A percentile compares a stretch with the other conserved stretches of the same genome.
phyloP scores from a whole-genome alignment of 2,329 filamentous ascomycete species.

The Aureobasidium sp. region DNA sequence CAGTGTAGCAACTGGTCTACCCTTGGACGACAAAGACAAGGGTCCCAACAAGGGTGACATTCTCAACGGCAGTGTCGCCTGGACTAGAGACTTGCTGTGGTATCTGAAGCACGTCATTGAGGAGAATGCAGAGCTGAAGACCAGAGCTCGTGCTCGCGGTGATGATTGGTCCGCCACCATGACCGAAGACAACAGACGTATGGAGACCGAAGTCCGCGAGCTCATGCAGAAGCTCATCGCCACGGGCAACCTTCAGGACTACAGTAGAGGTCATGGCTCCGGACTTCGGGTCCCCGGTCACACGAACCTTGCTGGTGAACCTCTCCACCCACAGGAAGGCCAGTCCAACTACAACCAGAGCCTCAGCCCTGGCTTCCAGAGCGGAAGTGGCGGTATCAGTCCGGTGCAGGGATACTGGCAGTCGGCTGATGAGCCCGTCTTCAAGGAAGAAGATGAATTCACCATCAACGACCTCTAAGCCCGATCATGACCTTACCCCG shows the following conservation, averaged over 20 bases:
- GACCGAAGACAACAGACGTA: constrained; percentile 87
- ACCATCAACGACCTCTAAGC: constrained; percentile 25
- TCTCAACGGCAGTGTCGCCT: constrained; percentile 91
- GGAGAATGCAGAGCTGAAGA: constrained; percentile 79
- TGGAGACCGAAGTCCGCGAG: constrained; percentile 88
- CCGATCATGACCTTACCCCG: background rate
- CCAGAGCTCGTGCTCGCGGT: constrained; percentile 64
- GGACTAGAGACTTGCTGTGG: constrained; percentile 98
- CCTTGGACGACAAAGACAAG: constrained; percentile 95
- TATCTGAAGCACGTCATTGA: constrained; percentile 82
- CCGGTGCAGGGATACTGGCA: constrained; percentile 47
- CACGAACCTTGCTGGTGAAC: constrained; percentile 83
- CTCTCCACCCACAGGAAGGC: constrained; percentile 49
- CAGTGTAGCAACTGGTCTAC: constrained; percentile 82
- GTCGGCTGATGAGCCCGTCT: constrained; percentile 45
- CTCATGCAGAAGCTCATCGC: constrained; percentile 74
- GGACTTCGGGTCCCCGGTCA: constrained; percentile 87
- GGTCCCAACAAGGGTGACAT: constrained; percentile 99
- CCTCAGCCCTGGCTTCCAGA: constrained; percentile 48
- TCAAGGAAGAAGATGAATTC: constrained; percentile 94
- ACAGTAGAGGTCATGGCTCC: constrained; percentile 74
- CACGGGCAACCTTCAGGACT: constrained; percentile 34
- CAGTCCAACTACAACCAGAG: constrained; percentile 30
- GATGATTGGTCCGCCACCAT: constrained; percentile 72
- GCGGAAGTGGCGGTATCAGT: constrained; percentile 54